Conservation (phyloP, 2,329 filamentous ascomycete species). For the Epichloe elymi region DNA sequence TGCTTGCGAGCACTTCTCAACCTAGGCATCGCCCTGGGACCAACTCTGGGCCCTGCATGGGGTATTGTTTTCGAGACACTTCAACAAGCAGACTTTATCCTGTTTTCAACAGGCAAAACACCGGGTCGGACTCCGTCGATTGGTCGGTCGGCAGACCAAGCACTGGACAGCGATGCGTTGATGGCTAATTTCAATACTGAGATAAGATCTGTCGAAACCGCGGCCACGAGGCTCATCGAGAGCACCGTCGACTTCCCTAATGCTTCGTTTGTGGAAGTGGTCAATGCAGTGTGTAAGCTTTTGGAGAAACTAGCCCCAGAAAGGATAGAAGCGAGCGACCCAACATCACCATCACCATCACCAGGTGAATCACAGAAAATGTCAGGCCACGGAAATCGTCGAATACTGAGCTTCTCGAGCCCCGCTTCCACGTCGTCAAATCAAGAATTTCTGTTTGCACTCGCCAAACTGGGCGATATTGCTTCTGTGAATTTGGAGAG, state of each 20-base stretch:
- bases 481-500: conserved; percentile 63
- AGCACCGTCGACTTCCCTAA: conserved; percentile 87
- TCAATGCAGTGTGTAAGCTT: conserved; percentile 62
- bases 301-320: conserved; percentile 32
- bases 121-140: conserved; percentile 38
- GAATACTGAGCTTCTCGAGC: conserved; percentile 34
- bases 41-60: conserved; percentile 76
- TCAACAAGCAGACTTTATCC: conserved; percentile 81
- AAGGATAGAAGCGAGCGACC: conserved; percentile 8
- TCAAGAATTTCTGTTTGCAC: conserved; percentile 52
- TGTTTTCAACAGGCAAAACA: conserved; percentile 50
- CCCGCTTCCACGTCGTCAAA: conserved; percentile 34
- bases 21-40: conserved; percentile 83
- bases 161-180: conserved; percentile 33
- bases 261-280: conserved; percentile 62
- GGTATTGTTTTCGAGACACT: conserved; percentile 83
- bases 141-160: conserved; percentile 31
- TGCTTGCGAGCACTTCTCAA: conserved; percentile 90
- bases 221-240: conserved; percentile 75
- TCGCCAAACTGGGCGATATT: conserved; percentile 62
- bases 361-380: conserved; percentile 23
- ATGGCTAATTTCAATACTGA: conserved; percentile 63
- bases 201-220: conserved; percentile 77
- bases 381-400: conserved; percentile 26
- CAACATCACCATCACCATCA: conserved; percentile 7